Conservation (phyloP, 192 early-diverging fungal species). For the Podila epigama region DNA sequence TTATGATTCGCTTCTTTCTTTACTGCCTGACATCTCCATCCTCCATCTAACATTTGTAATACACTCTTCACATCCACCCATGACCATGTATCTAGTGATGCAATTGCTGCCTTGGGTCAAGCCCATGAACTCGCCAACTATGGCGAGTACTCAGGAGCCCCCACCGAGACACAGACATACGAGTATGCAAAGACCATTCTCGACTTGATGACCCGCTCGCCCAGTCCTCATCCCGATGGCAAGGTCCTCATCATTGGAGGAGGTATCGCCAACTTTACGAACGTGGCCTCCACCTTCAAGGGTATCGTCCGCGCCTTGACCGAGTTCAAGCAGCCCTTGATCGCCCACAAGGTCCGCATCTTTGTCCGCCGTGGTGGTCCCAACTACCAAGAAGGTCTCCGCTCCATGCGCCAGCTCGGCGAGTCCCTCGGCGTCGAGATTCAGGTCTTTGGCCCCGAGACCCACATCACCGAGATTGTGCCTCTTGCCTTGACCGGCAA, state of each 20-base stretch:
- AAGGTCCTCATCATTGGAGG: conserved; percentile 98
- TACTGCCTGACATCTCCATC: not conserved
- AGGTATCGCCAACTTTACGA: conserved; percentile 99
- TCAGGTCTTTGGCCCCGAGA: conserved; percentile 94
- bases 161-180: conserved; percentile 98
- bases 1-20: not conserved
- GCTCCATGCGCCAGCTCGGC: conserved; percentile 89
- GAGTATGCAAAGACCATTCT: conserved; percentile 98
- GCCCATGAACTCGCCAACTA: conserved; percentile 97
- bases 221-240: conserved; percentile 79
- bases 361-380: conserved; percentile 97
- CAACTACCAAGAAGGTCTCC: conserved; percentile 98
- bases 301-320: conserved; percentile 93
- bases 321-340: conserved; percentile 89
- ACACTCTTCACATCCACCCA: too few relatives aligned
- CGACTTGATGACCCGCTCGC: conserved; percentile 94
- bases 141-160: conserved; percentile 98
- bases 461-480: conserved; percentile 96
- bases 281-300: conserved; percentile 98
- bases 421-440: conserved; percentile 93
- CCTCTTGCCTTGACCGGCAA: conserved; percentile 84
- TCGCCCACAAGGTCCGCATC: conserved; percentile 87
- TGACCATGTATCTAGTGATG: conserved; percentile 81
- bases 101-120: conserved; percentile 92
- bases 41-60: not conserved